Evolutionary conservation across 192 early-diverging fungal genomes (phyloP), one percentile per base, ranked within the genome.

Genomic region (Gigaspora rosea): DNA sequence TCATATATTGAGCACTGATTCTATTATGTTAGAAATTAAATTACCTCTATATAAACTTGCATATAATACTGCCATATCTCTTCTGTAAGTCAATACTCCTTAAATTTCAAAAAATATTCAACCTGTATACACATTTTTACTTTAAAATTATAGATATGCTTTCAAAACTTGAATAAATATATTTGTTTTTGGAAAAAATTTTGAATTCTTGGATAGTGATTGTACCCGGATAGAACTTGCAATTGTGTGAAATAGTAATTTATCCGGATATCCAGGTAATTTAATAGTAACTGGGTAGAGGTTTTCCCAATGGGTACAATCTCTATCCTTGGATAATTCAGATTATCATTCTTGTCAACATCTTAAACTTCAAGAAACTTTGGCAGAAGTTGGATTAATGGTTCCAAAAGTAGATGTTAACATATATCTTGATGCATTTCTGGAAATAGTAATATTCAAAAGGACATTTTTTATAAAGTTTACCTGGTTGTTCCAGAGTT

Each of bases 361-460:
- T 49, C n/a, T 13, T n/a, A 36, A n/a, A 9, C 58, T 73, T 27
- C 54, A 73, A 59, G 46, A 69, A 27, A 69, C 46, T 48, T 47
- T 69, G 20, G 18, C 16, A 13, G 47, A 69, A 15, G 67, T 69
- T n/a, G 67, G 67, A 27, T 27, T 69, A 27, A 20, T 32, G 9
- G 13, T 47, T 27, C 67, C 67, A 48, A 32, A 69, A 47, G 16
- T 66, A 11, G 64, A 66, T 35, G 18, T 32, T 2, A 13, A 22
- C 33, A n/a, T 66, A 5, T 76, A 76, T 67, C 11, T 76, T 10
- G 64, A 76, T n/a, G 65, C 65, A 1, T 76, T 76, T 56, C 36
- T 67, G 8, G 65, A 67, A 41, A 54, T 76, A 5, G 20, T 27
- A 76, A 76, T 48, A 15, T 67, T 76, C 75, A 76, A 54, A 67